Conservation (phyloP, 192 early-diverging fungal genomes). For the Powellomyces hirtus region DNA sequence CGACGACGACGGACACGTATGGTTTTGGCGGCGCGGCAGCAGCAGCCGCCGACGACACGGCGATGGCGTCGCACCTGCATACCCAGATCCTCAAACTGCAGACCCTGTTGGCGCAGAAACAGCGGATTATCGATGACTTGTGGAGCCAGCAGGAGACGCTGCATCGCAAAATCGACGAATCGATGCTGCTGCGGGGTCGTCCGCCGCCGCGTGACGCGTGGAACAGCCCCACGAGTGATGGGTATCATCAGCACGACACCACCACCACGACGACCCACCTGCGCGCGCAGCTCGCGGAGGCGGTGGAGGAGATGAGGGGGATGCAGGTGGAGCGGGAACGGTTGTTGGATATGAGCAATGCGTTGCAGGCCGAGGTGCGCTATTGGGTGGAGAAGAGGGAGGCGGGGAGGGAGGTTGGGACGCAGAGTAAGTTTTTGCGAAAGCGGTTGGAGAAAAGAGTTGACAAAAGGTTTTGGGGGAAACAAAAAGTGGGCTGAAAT, state of each 20-base stretch:
- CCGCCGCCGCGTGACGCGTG: background rate
- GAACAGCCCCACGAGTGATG: background rate
- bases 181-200: background rate
- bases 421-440: constrained; percentile 20
- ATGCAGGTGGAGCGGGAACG: constrained; percentile 11
- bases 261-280: no score
- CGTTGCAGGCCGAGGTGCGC: constrained; percentile 32
- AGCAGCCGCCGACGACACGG: background rate
- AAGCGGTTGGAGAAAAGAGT: no score
- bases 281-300: background rate
- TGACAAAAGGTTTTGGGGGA: no score
- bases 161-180: constrained; percentile 12
- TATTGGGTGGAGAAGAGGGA: constrained; percentile 19
- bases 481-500: no score
- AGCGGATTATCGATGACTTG: constrained; percentile 23
- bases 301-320: constrained; percentile 8
- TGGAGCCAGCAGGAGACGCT: constrained; percentile 15
- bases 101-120: constrained; percentile 18
- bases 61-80: constrained; percentile 2
- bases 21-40: background rate
- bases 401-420: background rate
- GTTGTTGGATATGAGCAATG: constrained; percentile 38
- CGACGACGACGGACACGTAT: no score
- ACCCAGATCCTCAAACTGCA: constrained; percentile 14
- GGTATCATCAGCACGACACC: background rate